Base-by-base conservation (phyloP, 225 moss, liverwort and hornwort genomes). In the Sphagnum tenellum region DNA sequence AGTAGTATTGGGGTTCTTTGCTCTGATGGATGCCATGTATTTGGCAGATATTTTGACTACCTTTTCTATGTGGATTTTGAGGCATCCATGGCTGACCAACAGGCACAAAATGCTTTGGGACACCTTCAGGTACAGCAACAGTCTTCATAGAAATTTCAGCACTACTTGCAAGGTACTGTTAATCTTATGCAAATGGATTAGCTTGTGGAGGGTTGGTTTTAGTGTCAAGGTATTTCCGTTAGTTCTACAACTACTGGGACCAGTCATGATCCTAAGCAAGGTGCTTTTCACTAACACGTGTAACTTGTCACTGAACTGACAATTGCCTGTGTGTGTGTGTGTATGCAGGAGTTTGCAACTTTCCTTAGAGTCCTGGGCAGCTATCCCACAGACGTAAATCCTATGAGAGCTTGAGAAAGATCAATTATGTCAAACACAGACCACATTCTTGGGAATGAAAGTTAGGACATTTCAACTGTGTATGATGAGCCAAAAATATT, bases 41-140 rank as follows among this genome's bases (percentile, higher is more conserved):
- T 48, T 46, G 13, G 66, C 55, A 67, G 66, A 54, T 67, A 80
- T 74, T 84, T 84, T 63, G 83, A 84, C 62, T 84, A 84, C 45
- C 88, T 98, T 45, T 98, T 98, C 77, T 98, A 90, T 69, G 80
- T 98, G 47, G 96, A 98, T 65, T 98, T 98, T 71, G 92, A 98
- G 69, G 96, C 93, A 2, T 93, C 93, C 73, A 98, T 98, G 96
- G 96, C 96, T 44, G 96, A 98, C 50, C 78, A 85, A 46, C 88
- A 93, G 48, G 79, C 96, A 2, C 96, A 98, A 57, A 98, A 93
- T 70, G 96, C 96, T 2, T 58, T 98, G 46, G 79, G 90, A 45
- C 88, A 98, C 64, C 67, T 98, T 12, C 87, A 87, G 56, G 66
- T 67, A 29, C 13, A 6, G 49, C 9, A 56, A 1, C 8, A 54